Evolutionary conservation across 2,329 filamentous ascomycete species (phyloP), one percentile per base, ranked within the genome.

Genomic region (Metarhizium robertsii): DNA sequence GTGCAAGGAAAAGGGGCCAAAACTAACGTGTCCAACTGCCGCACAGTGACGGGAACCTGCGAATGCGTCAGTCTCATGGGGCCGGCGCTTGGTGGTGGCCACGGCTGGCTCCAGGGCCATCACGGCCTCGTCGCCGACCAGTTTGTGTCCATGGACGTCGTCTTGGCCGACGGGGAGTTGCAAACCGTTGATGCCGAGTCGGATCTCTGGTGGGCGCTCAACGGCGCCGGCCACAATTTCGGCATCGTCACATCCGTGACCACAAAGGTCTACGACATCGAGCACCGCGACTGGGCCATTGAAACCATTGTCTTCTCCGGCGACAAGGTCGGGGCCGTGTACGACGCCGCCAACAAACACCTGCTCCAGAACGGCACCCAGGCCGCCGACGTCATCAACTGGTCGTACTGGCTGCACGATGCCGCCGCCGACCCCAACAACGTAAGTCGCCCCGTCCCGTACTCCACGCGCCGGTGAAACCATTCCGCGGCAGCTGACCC

Each of bases 161-260:
- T 82, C 0, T 69, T 81, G 1, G 76, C 78, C 5, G 66, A 79
- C 57, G 79, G 80, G 14, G 70, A 64, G 10, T 52, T 72, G 50
- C 57, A 65, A 6, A 73, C 68, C 0, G 65, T 78, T 1, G 64
- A 73, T 54, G 63, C 67, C 43, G 66, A 67, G 7, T 73, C 74
- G 0, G 79, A 83, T 40, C 72, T 85, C 2, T 84, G 73, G 68
- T 84, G 80, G 80, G 81, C 73, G 1, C 70, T 84, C 57, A 70
- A 73, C 54, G 81, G 81, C 2, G 80, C 79, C 1, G 80, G 80
- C 1, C 79, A 82, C 60, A 83, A 83, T 64, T 83, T 84, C 57
- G 81, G 79, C 5, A 76, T 84, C 46, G 78, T 83, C 11, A 81
- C 79, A 0, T 74, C 73, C 1, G 66, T 76, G 10, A 74, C 70